phyloP scores from a whole-genome alignment of 75 land plant genomes.

The Larix kaempferi region DNA sequence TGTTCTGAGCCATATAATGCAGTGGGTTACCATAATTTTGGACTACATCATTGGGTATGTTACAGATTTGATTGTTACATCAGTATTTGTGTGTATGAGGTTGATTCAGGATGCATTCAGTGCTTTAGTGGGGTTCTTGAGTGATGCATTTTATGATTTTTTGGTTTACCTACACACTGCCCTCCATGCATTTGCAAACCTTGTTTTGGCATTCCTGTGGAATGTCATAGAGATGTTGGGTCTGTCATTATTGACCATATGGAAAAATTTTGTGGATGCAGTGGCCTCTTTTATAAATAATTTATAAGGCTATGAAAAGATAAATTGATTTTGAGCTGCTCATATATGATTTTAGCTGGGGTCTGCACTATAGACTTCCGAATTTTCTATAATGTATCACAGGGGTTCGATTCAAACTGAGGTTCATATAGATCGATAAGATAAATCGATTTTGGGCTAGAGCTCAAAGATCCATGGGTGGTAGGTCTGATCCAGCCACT shows the following conservation, averaged over 20 bases:
- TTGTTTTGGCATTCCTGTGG: conserved; percentile 1
- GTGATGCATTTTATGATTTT: background rate
- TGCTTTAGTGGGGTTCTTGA: background rate
- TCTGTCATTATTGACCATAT: background rate
- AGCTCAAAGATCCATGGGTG: no score
- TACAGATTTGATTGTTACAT: background rate
- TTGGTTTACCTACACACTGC: background rate
- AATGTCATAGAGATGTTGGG: conserved; percentile 2
- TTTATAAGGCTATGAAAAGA: background rate
- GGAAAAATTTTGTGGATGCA: conserved; percentile 4
- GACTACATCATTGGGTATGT: background rate
- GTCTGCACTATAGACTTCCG: no score
- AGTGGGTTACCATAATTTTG: conserved; percentile 1
- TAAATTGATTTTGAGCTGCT: no score
- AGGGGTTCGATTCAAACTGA: background rate
- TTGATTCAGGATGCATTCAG: background rate
- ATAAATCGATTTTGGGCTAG: no score
- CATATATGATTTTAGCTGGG: no score
- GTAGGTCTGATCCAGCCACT: no score
- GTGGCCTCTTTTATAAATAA: background rate
- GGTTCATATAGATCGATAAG: background rate
- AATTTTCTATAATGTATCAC: background rate
- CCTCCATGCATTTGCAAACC: conserved; percentile 1
- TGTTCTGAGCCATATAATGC: background rate
- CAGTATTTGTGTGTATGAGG: background rate